Evolutionary conservation across 164 flowering plant species (phyloP).

Genomic region (Umbellularia californica): DNA sequence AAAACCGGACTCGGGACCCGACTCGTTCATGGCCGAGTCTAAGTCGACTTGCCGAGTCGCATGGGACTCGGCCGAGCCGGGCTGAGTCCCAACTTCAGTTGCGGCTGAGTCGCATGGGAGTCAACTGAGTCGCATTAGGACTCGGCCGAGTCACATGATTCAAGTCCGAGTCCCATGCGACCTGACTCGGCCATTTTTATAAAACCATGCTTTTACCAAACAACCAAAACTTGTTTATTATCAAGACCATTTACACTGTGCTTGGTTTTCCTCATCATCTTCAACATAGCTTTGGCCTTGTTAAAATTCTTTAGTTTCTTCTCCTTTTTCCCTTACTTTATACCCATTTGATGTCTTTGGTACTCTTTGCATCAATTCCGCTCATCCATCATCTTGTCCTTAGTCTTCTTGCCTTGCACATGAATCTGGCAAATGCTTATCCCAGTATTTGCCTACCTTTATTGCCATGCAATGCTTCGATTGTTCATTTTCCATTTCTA

Average conservation of each 20-base stretch:
- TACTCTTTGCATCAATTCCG: not conserved
- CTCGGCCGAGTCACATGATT: too few species aligned
- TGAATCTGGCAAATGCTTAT: not conserved
- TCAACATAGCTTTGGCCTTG: not conserved
- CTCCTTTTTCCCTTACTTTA: not conserved
- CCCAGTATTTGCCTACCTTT: not conserved
- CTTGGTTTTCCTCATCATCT: not conserved
- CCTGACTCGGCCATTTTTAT: too few species aligned
- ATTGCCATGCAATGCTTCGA: not conserved
- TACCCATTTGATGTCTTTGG: not conserved
- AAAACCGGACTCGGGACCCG: too few species aligned
- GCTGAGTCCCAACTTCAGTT: too few species aligned
- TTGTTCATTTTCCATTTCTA: not conserved
- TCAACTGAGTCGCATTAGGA: too few species aligned
- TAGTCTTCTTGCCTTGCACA: not conserved
- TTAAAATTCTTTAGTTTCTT: not conserved
- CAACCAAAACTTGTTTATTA: not conserved
- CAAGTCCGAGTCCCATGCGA: too few species aligned
- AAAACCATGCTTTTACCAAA: not conserved
- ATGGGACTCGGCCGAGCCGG: too few species aligned
- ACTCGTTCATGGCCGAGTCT: too few species aligned
- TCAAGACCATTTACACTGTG: not conserved
- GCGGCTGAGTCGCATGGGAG: too few species aligned
- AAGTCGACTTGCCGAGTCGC: too few species aligned
- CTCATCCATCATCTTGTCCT: not conserved